Evolutionary conservation across 2,329 filamentous ascomycete genomes (phyloP).

Genomic region (Aureobasidium mangrovei): DNA sequence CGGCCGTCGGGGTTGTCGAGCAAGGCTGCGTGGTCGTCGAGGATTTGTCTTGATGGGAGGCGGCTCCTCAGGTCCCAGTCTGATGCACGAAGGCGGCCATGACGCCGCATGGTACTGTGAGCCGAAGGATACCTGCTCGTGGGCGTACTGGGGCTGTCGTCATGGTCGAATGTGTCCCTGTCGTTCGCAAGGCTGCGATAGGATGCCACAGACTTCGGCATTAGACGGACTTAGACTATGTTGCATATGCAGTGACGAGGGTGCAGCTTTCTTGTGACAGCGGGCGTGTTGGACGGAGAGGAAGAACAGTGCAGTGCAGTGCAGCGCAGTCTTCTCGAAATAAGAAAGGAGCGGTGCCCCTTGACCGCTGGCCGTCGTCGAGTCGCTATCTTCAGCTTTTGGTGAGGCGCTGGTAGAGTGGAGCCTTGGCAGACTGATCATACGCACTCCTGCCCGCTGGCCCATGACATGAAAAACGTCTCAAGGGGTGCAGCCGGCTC

Average conservation of each 20-base stretch:
- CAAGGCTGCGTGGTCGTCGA: conserved; percentile 41
- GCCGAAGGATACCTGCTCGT: background rate
- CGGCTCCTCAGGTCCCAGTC: conserved; percentile 28
- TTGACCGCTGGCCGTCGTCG: conserved; percentile 10
- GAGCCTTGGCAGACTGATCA: conserved; percentile 10
- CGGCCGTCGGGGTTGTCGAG: conserved; percentile 32
- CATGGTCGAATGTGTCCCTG: background rate
- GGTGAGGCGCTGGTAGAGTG: background rate
- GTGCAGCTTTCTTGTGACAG: background rate
- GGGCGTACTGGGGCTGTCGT: background rate
- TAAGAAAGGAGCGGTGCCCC: conserved; percentile 4
- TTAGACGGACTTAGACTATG: conserved; percentile 12
- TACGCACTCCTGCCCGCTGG: background rate
- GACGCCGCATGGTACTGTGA: background rate
- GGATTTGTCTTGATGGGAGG: conserved; percentile 21
- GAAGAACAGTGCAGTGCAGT: background rate
- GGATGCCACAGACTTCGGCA: conserved; percentile 28
- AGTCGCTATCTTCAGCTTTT: conserved; percentile 3
- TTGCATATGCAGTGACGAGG: conserved; percentile 1
- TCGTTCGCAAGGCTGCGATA: conserved; percentile 19
- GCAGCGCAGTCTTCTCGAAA: background rate
- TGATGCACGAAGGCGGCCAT: conserved; percentile 18
- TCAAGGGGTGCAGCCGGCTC: conserved; percentile 4
- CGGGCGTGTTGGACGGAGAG: background rate
- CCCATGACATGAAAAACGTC: conserved; percentile 7